phyloP scores from a whole-genome alignment of 495 filamentous ascomycete genomes.

The Lophiotrema nucula region DNA sequence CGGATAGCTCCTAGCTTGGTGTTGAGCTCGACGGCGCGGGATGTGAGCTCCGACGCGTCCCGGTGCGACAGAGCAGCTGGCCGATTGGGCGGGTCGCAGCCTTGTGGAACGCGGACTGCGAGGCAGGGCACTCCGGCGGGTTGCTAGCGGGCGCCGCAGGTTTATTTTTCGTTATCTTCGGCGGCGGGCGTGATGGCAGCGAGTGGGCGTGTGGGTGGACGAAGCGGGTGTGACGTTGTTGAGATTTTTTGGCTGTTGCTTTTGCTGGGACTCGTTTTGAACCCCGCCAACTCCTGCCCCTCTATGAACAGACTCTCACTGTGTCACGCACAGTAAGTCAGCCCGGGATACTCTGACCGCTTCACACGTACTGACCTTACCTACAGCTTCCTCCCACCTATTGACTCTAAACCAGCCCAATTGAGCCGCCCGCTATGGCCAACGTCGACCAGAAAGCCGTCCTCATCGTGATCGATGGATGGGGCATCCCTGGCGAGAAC shows the following conservation, averaged over 20 bases:
- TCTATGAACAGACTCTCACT: slow-evolving; percentile 24
- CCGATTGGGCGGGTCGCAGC: background rate
- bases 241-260: slow-evolving; percentile 37
- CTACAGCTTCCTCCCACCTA: too few relatives aligned
- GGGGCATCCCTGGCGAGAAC: slow-evolving; percentile 80
- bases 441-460: slow-evolving; percentile 87
- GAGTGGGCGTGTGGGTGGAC: slow-evolving; percentile 36
- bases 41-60: slow-evolving; percentile 3
- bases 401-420: too few relatives aligned
- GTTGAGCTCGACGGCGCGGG: slow-evolving; percentile 18
- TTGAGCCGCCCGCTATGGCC: slow-evolving; percentile 54
- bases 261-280: slow-evolving; percentile 33
- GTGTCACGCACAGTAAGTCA: background rate
- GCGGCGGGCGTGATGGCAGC: slow-evolving; percentile 44
- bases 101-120: background rate
- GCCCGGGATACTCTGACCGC: background rate
- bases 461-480: slow-evolving; percentile 98
- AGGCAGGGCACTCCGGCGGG: slow-evolving; percentile 2
- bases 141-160: slow-evolving; percentile 40
- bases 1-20: background rate
- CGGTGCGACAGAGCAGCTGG: background rate
- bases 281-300: slow-evolving; percentile 14
- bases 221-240: slow-evolving; percentile 28
- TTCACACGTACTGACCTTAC: background rate
- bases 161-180: slow-evolving; percentile 28